Evolutionary conservation across 2,329 filamentous ascomycete genomes (phyloP), one percentile per base, ranked within the genome.

Genomic region (Dactylellina haptotyla): DNA sequence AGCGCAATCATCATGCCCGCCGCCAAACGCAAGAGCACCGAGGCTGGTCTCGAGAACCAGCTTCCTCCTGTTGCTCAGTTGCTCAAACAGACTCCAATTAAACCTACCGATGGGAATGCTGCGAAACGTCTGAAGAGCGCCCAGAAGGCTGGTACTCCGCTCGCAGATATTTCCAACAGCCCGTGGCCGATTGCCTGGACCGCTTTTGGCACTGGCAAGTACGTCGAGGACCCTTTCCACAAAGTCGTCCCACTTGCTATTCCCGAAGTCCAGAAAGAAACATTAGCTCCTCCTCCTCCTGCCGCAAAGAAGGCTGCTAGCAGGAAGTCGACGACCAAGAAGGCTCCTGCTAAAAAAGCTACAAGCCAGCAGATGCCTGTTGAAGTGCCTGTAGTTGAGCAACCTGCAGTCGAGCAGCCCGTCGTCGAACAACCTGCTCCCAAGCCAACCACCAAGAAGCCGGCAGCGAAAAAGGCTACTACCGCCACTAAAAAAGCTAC

Each of bases 101-200:
- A 41, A 8, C 37, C 16, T 8, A 18, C 37, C 5, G 48, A 23
- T 14, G 10, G 6, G 14, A 50, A 56, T 34, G 34, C 34, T 25
- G 32, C 51, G 9, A 71, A 71, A 26, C 37, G 66, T 32, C 57
- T 50, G 41, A 71, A 51, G 23, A 56, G 14, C 14, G 10, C 41
- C 14, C 50, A 25, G 10, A 37, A 41, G n/a, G 58, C 48, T n/a
- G 12, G 23, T 30, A 26, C 23, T 18, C 66, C 64, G 39, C 48
- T 71, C 1, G 66, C 39, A 25, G 66, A 71, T 51, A 63, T 71
- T 5, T 71, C 66, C 25, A 71, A 71, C 39, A 71, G 66, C 25
- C 66, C 66, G 5, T 32, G 18, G 16, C 66, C 66, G 10, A 71
- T 71, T 12, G 23, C 43, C 20, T 71, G 66, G 66, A 71, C 66